A percentile compares a stretch with the other conserved stretches of the same genome.
Evolutionary conservation across 2,329 filamentous ascomycete species (phyloP).

Genomic region (Cercospora sojina): DNA sequence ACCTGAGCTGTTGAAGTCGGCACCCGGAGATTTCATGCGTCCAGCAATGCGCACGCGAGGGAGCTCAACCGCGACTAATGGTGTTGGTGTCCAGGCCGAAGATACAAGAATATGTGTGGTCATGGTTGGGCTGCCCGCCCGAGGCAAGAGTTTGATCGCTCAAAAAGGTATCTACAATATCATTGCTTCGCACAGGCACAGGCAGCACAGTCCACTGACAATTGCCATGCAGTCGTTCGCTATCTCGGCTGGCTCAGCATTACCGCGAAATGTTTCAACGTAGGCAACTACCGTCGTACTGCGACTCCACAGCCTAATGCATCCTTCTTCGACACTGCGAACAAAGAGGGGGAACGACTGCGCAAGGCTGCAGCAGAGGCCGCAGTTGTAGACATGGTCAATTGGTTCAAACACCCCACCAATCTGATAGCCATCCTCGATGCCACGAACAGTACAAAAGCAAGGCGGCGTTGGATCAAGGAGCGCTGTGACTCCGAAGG

Average conservation of each 20-base stretch:
- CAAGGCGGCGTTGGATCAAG: conserved; percentile 85
- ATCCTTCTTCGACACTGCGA: conserved; percentile 91
- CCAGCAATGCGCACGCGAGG: conserved; percentile 40
- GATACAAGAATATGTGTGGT: conserved; percentile 97
- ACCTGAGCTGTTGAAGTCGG: conserved; percentile 30
- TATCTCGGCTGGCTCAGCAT: conserved; percentile 98
- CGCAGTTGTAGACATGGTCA: conserved; percentile 88
- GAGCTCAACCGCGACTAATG: conserved; percentile 47
- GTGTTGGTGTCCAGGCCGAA: conserved; percentile 80
- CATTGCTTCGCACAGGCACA: neutral
- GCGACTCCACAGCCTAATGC: conserved; percentile 87
- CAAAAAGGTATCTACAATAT: conserved; percentile 60
- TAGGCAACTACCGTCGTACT: conserved; percentile 89
- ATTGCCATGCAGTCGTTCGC: conserved; percentile 64
- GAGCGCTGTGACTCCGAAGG: conserved; percentile 68
- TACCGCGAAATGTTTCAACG: conserved; percentile 91
- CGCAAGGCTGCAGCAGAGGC: conserved; percentile 86
- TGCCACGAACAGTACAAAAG: conserved; percentile 93
- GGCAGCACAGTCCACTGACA: conserved; percentile 1
- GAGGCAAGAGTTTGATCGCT: conserved; percentile 96
- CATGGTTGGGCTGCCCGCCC: conserved; percentile 94
- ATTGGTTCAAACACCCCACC: conserved; percentile 76
- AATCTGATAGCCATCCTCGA: conserved; percentile 92
- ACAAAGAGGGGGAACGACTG: conserved; percentile 85
- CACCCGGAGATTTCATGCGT: conserved; percentile 45